Conservation (phyloP, 768 basidiomycete species). For the Mrakia gelida region DNA sequence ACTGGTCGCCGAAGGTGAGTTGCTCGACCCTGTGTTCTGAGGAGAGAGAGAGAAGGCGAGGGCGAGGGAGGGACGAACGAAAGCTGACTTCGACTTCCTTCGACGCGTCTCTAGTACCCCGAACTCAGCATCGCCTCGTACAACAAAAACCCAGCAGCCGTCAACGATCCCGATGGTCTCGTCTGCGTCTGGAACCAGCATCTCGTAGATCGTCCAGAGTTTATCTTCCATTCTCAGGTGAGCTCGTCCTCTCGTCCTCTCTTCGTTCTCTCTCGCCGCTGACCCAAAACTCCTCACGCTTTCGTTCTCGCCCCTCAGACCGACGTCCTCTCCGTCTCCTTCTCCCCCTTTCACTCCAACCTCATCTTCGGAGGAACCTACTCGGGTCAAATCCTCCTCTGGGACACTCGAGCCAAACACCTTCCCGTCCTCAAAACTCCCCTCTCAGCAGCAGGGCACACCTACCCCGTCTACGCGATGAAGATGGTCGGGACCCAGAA, state of each 20-base stretch:
- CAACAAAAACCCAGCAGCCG: slow-evolving; percentile 89
- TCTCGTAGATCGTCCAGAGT: slow-evolving; percentile 89
- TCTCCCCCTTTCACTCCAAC: slow-evolving; percentile 97
- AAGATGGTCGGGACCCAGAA: slow-evolving; percentile 98
- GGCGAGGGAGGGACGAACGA: too few relatives aligned
- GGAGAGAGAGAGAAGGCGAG: background rate
- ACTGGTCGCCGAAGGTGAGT: slow-evolving; percentile 92
- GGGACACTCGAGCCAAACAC: slow-evolving; percentile 97
- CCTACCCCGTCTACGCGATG: slow-evolving; percentile 98
- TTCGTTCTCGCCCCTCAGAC: slow-evolving; percentile 57
- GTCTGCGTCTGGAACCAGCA: slow-evolving; percentile 98
- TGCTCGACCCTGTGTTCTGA: background rate
- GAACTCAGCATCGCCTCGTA: slow-evolving; percentile 94
- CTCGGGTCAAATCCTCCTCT: slow-evolving; percentile 93
- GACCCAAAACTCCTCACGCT: slow-evolving; percentile 4
- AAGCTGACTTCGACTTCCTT: background rate
- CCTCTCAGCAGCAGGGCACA: slow-evolving; percentile 90
- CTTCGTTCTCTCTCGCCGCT: background rate
- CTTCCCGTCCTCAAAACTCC: slow-evolving; percentile 95
- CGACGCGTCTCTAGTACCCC: slow-evolving; percentile 64
- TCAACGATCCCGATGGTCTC: slow-evolving; percentile 94
- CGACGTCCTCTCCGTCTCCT: slow-evolving; percentile 91
- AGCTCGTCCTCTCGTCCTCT: slow-evolving; percentile 38
- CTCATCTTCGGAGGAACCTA: slow-evolving; percentile 98
- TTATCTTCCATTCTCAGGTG: slow-evolving; percentile 97